Conservation (phyloP, 495 filamentous ascomycete genomes). For the Aspergillus baeticus region DNA sequence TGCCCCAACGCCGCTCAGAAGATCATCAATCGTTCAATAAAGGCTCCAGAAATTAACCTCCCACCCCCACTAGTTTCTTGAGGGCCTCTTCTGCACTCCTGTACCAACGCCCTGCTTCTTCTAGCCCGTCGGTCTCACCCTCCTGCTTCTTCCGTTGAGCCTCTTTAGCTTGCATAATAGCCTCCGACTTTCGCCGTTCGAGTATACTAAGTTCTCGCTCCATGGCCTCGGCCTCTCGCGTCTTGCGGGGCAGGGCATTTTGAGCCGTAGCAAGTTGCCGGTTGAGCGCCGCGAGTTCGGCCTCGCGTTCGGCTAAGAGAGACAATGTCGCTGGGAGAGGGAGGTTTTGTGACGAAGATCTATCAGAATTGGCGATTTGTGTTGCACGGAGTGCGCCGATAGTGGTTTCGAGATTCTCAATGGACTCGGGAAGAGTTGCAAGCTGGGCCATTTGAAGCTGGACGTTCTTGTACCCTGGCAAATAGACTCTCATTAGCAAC, state of each 20-base stretch:
- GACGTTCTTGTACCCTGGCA: slow-evolving; percentile 60
- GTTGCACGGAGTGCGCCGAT: slow-evolving; percentile 54
- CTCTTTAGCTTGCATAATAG: slow-evolving; percentile 70
- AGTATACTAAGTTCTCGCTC: slow-evolving; percentile 69
- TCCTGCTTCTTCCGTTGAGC: slow-evolving; percentile 75
- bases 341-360: slow-evolving; percentile 39
- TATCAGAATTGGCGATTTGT: slow-evolving; percentile 38
- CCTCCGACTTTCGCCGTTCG: slow-evolving; percentile 67
- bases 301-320: slow-evolving; percentile 54
- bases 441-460: slow-evolving; percentile 60
- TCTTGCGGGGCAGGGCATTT: slow-evolving; percentile 65
- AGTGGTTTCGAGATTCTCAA: slow-evolving; percentile 58
- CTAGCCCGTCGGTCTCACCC: slow-evolving; percentile 73
- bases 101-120: slow-evolving; percentile 82
- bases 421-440: slow-evolving; percentile 58
- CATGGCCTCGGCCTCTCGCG: slow-evolving; percentile 68
- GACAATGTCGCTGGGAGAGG: slow-evolving; percentile 39
- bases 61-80: slow-evolving; percentile 61
- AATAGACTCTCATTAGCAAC: slow-evolving; percentile 7
- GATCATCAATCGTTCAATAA: slow-evolving; percentile 22
- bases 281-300: slow-evolving; percentile 63
- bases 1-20: slow-evolving; percentile 25
- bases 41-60: slow-evolving; percentile 22
- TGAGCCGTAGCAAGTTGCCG: slow-evolving; percentile 65
- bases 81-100: slow-evolving; percentile 67